phyloP scores from a whole-genome alignment of 2,329 filamentous ascomycete genomes.

The Neocatenulostroma microsporum region DNA sequence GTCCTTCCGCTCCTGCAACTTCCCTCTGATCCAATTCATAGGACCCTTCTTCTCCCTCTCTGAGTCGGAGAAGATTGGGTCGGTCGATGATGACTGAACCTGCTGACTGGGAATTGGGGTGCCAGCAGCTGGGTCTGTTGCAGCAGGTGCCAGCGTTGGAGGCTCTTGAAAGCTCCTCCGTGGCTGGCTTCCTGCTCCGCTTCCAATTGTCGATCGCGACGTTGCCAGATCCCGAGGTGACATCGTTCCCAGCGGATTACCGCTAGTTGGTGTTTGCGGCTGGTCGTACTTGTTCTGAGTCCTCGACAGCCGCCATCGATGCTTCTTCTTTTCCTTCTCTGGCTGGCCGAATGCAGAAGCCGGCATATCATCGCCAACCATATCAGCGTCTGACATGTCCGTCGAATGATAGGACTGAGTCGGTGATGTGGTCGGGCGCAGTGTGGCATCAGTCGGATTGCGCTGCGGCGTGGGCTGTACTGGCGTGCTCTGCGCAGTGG shows the following conservation, averaged over 20 bases:
- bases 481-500: slow-evolving; percentile 23
- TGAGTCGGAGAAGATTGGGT: slow-evolving; percentile 29
- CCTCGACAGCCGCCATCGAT: slow-evolving; percentile 62
- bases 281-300: slow-evolving; percentile 24
- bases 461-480: slow-evolving; percentile 71
- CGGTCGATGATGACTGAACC: slow-evolving; percentile 17
- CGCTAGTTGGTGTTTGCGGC: slow-evolving; percentile 12
- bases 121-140: slow-evolving; percentile 15
- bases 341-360: slow-evolving; percentile 13
- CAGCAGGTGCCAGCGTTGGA: slow-evolving; percentile 12
- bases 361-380: slow-evolving; percentile 52
- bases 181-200: slow-evolving; percentile 17
- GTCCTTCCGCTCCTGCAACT: slow-evolving; percentile 53
- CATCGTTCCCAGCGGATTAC: slow-evolving; percentile 25
- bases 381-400: slow-evolving; percentile 73
- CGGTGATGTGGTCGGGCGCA: slow-evolving; percentile 65
- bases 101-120: slow-evolving; percentile 10
- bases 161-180: slow-evolving; percentile 27
- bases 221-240: slow-evolving; percentile 22
- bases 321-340: slow-evolving; percentile 61
- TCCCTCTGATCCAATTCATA: slow-evolving; percentile 58
- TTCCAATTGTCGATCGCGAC: slow-evolving; percentile 27
- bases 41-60: slow-evolving; percentile 51
- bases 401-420: slow-evolving; percentile 74
- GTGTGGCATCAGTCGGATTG: slow-evolving; percentile 51